Base-by-base conservation (phyloP, 306 rosid genomes). In the Carpinus fangiana region DNA sequence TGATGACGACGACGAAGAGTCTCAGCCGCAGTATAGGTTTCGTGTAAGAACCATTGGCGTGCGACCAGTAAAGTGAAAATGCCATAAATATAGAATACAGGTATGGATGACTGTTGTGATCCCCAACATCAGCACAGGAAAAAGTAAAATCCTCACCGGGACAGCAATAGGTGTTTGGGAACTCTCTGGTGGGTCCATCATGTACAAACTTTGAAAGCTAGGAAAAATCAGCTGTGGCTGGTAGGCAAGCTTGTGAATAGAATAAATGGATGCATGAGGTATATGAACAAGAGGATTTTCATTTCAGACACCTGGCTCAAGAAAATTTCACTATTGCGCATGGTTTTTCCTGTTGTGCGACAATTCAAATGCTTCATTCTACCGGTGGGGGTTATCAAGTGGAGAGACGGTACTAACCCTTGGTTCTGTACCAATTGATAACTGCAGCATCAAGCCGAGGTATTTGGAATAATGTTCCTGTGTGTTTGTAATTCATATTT, bases 41-140 rank as follows among this genome's bases (percentile, higher is more conserved):
- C 98, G 96, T 73, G 91, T 95, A 3, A 90, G 79, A 86, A 95
- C 96, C 0, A 54, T 91, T 23, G 98, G 98, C 55, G 91, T 93
- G 16, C 89, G 94, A 66, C 86, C 91, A 1, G 98, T 89, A 62
- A 95, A 93, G 86, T 91, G 88, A 95, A 23, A 75, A 51, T 48
- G 36, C 62, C 23, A 78, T 53, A 16, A 57, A 72, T 3, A 31
- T 64, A n/a, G 60, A 16, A 9, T 23, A 36, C 28, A 75, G 75
- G 67, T 62, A 34, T 45, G 31, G 45, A 73, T 79, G 69, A 77
- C 62, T 50, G 69, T 46, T 70, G 60, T 45, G 70, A 53, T 76
- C 79, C n/a, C 16, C 28, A 66, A 3, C 51, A 67, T 4, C 71
- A 38, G 45, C 70, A 82, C 47, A 82, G 68, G 55, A 45, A 64